Evolutionary conservation across 2,329 filamentous ascomycete genomes (phyloP).

Genomic region (Magnaporthiopsis incrustans): DNA sequence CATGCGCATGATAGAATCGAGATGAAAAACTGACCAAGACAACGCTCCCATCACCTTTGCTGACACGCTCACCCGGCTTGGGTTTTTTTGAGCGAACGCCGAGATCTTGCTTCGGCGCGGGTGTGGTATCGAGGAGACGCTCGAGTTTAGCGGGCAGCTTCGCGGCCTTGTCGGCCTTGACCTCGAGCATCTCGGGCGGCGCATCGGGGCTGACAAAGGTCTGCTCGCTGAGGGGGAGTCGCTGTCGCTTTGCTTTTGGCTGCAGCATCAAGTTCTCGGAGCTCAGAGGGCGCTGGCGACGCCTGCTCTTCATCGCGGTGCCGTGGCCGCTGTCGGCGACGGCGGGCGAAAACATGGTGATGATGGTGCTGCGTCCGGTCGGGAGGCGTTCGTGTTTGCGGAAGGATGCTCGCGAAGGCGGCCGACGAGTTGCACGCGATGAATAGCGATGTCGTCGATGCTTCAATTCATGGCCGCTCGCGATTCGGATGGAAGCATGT

Average conservation of each 20-base stretch:
- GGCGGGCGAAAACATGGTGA: slow-evolving; percentile 52
- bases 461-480: slow-evolving; percentile 9
- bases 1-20: slow-evolving; percentile 10
- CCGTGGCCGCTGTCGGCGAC: slow-evolving; percentile 43
- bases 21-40: slow-evolving; percentile 41
- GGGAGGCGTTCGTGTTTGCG: background rate
- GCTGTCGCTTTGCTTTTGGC: slow-evolving; percentile 57
- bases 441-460: background rate
- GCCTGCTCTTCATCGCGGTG: slow-evolving; percentile 50
- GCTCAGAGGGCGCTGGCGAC: slow-evolving; percentile 51
- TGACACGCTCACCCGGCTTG: slow-evolving; percentile 52
- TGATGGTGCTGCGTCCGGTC: slow-evolving; percentile 11
- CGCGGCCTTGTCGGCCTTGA: slow-evolving; percentile 44
- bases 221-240: slow-evolving; percentile 49
- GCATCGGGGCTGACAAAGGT: slow-evolving; percentile 45
- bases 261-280: slow-evolving; percentile 46
- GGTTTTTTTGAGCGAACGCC: slow-evolving; percentile 54
- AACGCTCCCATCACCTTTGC: slow-evolving; percentile 60
- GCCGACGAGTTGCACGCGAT: slow-evolving; percentile 8
- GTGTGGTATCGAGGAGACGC: slow-evolving; percentile 11
- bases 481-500: background rate
- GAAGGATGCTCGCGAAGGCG: background rate
- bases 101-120: slow-evolving; percentile 41
- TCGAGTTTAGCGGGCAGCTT: slow-evolving; percentile 37
- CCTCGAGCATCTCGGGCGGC: slow-evolving; percentile 46